A percentile compares a stretch with the other conserved stretches of the same genome.
Evolutionary conservation across 225 moss, liverwort and hornwort genomes (phyloP).

Genomic region (Takakia lepidozioides): DNA sequence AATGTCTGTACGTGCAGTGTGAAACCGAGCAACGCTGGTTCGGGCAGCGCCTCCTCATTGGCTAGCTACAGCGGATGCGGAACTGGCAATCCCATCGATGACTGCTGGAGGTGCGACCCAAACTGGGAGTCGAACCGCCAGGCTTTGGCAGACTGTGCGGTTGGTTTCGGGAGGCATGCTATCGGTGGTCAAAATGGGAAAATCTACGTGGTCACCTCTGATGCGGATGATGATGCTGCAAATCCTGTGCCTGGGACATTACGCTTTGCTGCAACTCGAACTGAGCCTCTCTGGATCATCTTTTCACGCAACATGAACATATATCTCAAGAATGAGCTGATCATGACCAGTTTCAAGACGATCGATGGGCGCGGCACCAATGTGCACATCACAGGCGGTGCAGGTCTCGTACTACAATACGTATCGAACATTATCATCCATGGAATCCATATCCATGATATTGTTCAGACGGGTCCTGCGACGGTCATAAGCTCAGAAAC

Average conservation of each 20-base stretch:
- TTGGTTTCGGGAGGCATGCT: slow-evolving; percentile 50
- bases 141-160: slow-evolving; percentile 39
- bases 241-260: slow-evolving; percentile 65
- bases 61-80: slow-evolving; percentile 26
- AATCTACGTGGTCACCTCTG: slow-evolving; percentile 54
- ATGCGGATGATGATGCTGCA: slow-evolving; percentile 28
- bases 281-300: slow-evolving; percentile 55
- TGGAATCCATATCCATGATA: slow-evolving; percentile 50
- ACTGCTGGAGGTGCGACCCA: slow-evolving; percentile 40
- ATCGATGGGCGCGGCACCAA: slow-evolving; percentile 64
- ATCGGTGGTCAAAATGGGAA: slow-evolving; percentile 54
- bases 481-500: slow-evolving; percentile 36
- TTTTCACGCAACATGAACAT: slow-evolving; percentile 65
- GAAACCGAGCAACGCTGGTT: no score
- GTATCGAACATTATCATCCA: slow-evolving; percentile 54
- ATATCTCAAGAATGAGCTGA: slow-evolving; percentile 60
- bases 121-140: slow-evolving; percentile 27
- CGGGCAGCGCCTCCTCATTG: no score
- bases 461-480: slow-evolving; percentile 46
- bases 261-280: slow-evolving; percentile 48
- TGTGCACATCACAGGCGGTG: slow-evolving; percentile 49
- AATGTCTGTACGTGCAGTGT: no score
- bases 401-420: slow-evolving; percentile 36
- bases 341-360: slow-evolving; percentile 77
- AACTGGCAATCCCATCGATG: slow-evolving; percentile 30